A percentile compares a stretch with the other conserved stretches of the same genome.
Conservation (phyloP, 1,284 basidiomycete species). For the Rhizoctonia solani region DNA sequence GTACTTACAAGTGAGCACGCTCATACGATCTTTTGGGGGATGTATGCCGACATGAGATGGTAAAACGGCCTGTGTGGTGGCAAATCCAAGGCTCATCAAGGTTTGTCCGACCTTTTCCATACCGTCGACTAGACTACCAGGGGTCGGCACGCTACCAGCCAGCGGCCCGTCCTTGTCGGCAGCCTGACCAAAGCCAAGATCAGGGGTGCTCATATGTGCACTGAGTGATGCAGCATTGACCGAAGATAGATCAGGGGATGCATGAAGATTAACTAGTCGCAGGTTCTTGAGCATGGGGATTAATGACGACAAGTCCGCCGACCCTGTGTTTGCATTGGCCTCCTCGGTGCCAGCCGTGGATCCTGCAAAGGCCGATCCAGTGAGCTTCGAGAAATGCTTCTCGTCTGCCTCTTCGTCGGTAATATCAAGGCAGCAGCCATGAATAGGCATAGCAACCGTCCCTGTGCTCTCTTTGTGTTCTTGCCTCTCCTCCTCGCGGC, state of each 20-base stretch:
- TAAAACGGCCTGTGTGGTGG: constrained; percentile 65
- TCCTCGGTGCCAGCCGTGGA: not conserved
- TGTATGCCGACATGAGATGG: constrained; percentile 71
- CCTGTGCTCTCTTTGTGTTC: constrained; percentile 2
- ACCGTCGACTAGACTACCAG: constrained; percentile 68
- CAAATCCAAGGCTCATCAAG: constrained; percentile 74
- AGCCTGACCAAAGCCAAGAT: constrained; percentile 64
- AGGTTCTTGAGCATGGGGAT: constrained; percentile 58
- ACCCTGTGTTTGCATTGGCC: constrained; percentile 46
- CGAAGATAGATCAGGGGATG: constrained; percentile 28
- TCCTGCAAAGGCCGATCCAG: constrained; percentile 26
- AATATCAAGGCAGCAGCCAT: constrained; percentile 42
- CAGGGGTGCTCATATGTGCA: constrained; percentile 56
- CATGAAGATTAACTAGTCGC: constrained; percentile 52
- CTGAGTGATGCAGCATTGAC: constrained; percentile 22
- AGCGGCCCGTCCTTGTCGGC: constrained; percentile 59
- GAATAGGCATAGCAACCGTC: constrained; percentile 30
- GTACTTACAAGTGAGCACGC: constrained; percentile 71
- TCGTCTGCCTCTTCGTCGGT: constrained; percentile 62
- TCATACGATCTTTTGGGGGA: constrained; percentile 75
- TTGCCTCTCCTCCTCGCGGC: constrained; percentile 2
- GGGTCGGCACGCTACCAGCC: constrained; percentile 71
- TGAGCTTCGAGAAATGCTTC: constrained; percentile 37
- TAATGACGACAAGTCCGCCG: constrained; percentile 57
- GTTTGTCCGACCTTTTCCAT: constrained; percentile 71